Evolutionary conservation across 495 filamentous ascomycete species (phyloP), one percentile per base, ranked within the genome.

Genomic region (Penicillium mononematosum): DNA sequence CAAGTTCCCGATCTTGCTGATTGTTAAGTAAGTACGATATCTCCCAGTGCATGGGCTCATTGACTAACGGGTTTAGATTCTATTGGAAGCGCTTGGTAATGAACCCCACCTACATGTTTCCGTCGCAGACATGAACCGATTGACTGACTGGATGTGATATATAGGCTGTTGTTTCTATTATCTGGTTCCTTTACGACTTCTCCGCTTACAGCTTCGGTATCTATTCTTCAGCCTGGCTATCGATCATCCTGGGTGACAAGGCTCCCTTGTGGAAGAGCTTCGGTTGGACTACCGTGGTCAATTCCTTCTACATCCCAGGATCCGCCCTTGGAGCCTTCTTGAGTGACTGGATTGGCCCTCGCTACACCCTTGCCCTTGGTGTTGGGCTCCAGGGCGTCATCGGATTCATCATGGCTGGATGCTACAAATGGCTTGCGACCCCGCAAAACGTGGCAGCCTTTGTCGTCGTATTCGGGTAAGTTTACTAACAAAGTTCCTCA

Each of bases 111-210:
- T 8, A 38, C 31, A 27, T 51, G 7, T 7, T 39, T 1, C 38
- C 4, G 6, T 27, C 3, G 2, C 20, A 5, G 4, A 9, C 4
- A 0, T 41, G 12, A 10, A 20, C 10, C 2, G 29, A 22, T 12
- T 69, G 43, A 84, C 69, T 91, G 88, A 76, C 80, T 80, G 68
- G 78, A 69, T 53, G 22, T 17, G 3, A n/a, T 73, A 83, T 34
- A n/a, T 72, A 96, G 46, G 58, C 81, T 5, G 72, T 89, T 14
- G 88, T 96, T 45, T 87, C 82, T 53, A 57, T 88, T 24, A 91
- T 97, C 69, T 97, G 92, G 92, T 96, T 95, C 72, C 81, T 95
- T 62, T 96, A 96, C 67, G 89, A 96, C 74, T 93, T 93, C 63
- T 87, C 84, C 0, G 72, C 85, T 20, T 96, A 94, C 68, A 84